Conservation (phyloP, 331 rosid genomes). For the Malus hybrid region DNA sequence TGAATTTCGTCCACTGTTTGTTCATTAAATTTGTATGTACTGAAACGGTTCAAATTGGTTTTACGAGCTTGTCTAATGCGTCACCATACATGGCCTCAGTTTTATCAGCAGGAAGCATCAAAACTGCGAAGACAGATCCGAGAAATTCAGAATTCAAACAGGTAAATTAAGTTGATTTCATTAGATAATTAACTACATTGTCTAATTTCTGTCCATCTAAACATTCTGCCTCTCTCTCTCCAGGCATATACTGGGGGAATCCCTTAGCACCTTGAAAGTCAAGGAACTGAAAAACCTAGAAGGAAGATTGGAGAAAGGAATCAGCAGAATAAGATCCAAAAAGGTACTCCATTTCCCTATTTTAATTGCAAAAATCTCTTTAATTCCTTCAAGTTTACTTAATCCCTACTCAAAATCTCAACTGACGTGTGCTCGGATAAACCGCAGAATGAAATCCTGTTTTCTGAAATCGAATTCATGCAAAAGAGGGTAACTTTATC, state of each 20-base stretch:
- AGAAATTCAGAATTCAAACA: slow-evolving; percentile 78
- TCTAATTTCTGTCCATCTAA: not conserved
- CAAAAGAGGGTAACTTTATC: slow-evolving; percentile 68
- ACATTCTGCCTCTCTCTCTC: not conserved
- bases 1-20: not conserved
- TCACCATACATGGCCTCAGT: slow-evolving; percentile 30
- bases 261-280: slow-evolving; percentile 53
- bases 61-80: not conserved
- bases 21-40: not conserved
- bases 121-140: slow-evolving; percentile 80
- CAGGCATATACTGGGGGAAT: slow-evolving; percentile 92
- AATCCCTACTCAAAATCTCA: not conserved
- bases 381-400: not conserved
- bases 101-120: slow-evolving; percentile 89
- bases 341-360: slow-evolving; percentile 32
- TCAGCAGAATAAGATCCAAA: slow-evolving; percentile 79
- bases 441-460: slow-evolving; percentile 69
- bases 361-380: not conserved
- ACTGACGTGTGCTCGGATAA: not conserved
- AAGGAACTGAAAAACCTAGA: slow-evolving; percentile 92
- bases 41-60: not conserved
- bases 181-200: not conserved
- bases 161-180: slow-evolving; percentile 23
- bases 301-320: slow-evolving; percentile 91
- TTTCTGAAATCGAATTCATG: slow-evolving; percentile 86